Conservation (phyloP, 140 eudicot species). For the Ambrosia hybrid region DNA sequence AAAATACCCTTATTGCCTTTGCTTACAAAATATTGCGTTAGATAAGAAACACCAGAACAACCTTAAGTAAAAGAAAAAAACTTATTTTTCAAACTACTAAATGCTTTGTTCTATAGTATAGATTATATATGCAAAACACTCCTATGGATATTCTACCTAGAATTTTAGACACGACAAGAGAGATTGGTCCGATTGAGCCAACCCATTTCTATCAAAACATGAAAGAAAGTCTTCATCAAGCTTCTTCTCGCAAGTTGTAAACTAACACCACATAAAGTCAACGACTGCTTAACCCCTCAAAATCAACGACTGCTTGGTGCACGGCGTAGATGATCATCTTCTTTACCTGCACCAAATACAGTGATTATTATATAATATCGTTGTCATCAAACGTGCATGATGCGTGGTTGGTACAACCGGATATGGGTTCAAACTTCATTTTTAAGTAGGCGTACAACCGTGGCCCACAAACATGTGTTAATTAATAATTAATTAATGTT, state of each 20-base stretch:
- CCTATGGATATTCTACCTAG: neutral
- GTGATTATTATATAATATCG: neutral
- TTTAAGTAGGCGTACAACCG: neutral
- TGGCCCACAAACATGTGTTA: neutral
- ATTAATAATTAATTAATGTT: no score
- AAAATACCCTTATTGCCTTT: no score
- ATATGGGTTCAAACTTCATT: neutral
- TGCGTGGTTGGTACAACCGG: neutral
- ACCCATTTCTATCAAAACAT: neutral
- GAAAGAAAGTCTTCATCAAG: neutral
- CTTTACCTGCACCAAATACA: constrained; percentile 5
- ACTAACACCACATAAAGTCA: neutral
- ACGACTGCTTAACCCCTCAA: neutral
- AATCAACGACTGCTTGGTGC: constrained; percentile 6
- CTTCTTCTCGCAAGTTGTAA: neutral
- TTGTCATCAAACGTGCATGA: neutral
- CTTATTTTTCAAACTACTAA: neutral
- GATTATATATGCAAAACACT: neutral
- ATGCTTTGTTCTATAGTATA: neutral
- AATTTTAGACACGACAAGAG: neutral
- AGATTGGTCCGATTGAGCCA: neutral
- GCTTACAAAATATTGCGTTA: no score
- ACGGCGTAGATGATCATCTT: constrained; percentile 16
- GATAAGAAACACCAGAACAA: no score
- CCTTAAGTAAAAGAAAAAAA: neutral